Evolutionary conservation across 257 asterid genomes (phyloP), one percentile per base, ranked within the genome.

Genomic region (Agastache rugosa): DNA sequence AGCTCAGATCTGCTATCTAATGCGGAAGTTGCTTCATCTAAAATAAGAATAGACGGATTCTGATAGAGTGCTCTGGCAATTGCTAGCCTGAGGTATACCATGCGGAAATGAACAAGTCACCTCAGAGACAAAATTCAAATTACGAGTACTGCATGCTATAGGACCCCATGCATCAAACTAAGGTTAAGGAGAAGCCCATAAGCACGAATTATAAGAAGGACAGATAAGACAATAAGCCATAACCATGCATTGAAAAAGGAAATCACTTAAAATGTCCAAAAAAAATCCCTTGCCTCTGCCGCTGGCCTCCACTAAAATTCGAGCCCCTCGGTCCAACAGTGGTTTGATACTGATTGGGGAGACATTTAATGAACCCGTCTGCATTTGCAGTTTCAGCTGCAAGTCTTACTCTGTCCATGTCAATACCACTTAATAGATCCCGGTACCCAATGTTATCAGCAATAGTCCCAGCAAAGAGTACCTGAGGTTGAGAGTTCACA

Each of bases 11-110:
- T 81, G 87, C 91, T 84, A 82, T 93, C 98, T 72, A 93, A 82
- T 35, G 97, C 97, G 59, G 97, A 93, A 82, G 97, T 93, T 60
- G 98, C 98, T 87, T 93, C 98, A 75, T 93, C 98, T 86, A 91
- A 71, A 71, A 93, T 87, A 70, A 93, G 88, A 85, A 93, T 88
- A 34, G 98, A 90, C 3, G 98, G 98, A 71, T 91, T 79, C 82
- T 93, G 98, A 79, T 93, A 93, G 42, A 93, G 89, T 54, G 90
- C 96, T 79, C 97, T 82, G 3, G 98, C 98, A 76, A 93, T 90
- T 68, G 97, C 96, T 75, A 93, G 78, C 85, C 98, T 93, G 96
- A 66, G 48, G 72, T 35, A 45, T 39, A 35, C 42, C 42, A 76
- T 15, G 50, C 12, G 64, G 35, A 44, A 29, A 45, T 17, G 25